phyloP scores from a whole-genome alignment of 305 asterid species.

The Ruellia speciosa region DNA sequence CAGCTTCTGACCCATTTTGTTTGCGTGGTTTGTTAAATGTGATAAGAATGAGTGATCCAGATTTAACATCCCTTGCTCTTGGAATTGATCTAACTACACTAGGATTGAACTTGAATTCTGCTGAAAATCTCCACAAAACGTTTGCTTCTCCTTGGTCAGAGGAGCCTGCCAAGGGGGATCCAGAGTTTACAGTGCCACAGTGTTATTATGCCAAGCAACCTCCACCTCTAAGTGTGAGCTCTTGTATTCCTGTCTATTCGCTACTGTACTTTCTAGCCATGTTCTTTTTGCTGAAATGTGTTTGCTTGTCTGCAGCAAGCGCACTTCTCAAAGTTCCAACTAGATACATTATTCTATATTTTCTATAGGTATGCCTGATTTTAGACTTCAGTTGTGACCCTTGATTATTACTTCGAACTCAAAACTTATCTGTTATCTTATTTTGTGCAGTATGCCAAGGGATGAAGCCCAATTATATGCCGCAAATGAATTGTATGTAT shows the following conservation, averaged over 20 bases:
- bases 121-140: conserved; percentile 74
- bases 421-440: conserved; percentile 19
- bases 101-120: conserved; percentile 84
- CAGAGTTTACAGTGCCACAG: conserved; percentile 75
- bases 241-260: conserved; percentile 18
- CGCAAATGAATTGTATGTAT: conserved; percentile 77
- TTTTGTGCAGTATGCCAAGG: conserved; percentile 84
- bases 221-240: conserved; percentile 72
- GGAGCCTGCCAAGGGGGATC: conserved; percentile 86
- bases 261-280: conserved; percentile 18
- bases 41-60: conserved; percentile 82
- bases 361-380: conserved; percentile 23
- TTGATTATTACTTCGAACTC: conserved; percentile 17
- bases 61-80: conserved; percentile 81
- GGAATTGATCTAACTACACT: conserved; percentile 93
- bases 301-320: conserved; percentile 63
- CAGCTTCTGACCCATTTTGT: conserved; percentile 67
- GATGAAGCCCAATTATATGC: conserved; percentile 90
- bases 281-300: conserved; percentile 30
- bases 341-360: conserved; percentile 58
- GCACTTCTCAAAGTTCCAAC: conserved; percentile 65
- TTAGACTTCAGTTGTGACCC: conserved; percentile 17
- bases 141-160: conserved; percentile 95
- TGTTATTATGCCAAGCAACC: conserved; percentile 79
- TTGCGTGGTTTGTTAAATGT: conserved; percentile 84